Conservation (phyloP, 2,329 filamentous ascomycete species). For the Pyricularia pennisetigena region DNA sequence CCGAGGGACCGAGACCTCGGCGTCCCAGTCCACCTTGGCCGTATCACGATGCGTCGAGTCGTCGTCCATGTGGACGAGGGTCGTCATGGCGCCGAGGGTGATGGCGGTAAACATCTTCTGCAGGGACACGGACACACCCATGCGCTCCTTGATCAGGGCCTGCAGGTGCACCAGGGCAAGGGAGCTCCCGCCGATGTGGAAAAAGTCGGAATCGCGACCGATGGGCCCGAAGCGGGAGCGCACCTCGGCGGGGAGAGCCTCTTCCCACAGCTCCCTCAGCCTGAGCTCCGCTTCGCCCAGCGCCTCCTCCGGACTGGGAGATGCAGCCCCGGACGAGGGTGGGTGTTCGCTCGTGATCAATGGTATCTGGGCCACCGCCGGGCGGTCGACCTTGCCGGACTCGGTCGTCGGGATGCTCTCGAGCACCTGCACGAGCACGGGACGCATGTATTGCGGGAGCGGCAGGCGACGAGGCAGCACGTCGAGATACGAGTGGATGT, state of each 20-base stretch:
- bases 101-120: slow-evolving; percentile 25
- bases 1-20: too few relatives aligned
- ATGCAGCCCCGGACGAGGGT: too few relatives aligned
- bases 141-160: slow-evolving; percentile 18
- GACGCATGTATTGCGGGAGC: not conserved
- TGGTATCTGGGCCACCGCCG: not conserved
- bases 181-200: slow-evolving; percentile 11
- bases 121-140: slow-evolving; percentile 21
- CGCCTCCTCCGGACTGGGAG: not conserved
- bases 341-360: not conserved
- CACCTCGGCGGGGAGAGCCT: not conserved
- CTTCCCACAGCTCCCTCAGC: not conserved
- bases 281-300: not conserved
- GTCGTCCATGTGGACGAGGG: too few relatives aligned
- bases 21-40: too few relatives aligned
- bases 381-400: not conserved
- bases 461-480: not conserved
- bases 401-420: not conserved
- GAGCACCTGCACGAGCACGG: not conserved
- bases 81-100: slow-evolving; percentile 29
- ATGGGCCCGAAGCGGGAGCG: slow-evolving; percentile 5
- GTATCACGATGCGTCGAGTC: too few relatives aligned
- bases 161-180: slow-evolving; percentile 26
- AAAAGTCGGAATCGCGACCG: slow-evolving; percentile 22
- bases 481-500: not conserved